Evolutionary conservation across 345 rosid genomes (phyloP), one percentile per base, ranked within the genome.

Genomic region (Linum tenue): DNA sequence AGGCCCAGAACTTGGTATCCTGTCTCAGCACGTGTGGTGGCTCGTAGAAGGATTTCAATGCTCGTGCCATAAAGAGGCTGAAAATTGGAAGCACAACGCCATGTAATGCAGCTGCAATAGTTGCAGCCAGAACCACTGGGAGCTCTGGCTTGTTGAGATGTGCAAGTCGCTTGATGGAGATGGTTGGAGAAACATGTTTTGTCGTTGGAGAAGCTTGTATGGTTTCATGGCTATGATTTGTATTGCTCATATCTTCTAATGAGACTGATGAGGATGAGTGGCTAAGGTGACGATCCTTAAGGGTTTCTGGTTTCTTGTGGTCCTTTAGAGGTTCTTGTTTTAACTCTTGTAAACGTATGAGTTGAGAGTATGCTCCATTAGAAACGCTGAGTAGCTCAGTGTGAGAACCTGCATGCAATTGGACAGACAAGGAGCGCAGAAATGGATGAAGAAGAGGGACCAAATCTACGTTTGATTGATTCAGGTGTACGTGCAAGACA

Each of bases 61-160:
- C 36, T 17, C 11, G n/a, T 5, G 60, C 3, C 7, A 57, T 57
- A 8, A 57, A 37, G n/a, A 17, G 3, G 6, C 60, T 37, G 12
- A n/a, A 57, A 37, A 57, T 57, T 22, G 60, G 60, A 57, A 37
- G 35, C 7, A 57, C 22, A 3, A 37, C 7, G 17, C 60, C 60
- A 15, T 57, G 35, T 8, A 17, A 4, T n/a, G 36, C n/a, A n/a
- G 60, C 60, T 57, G 60, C 60, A 57, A 57, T 57, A 3, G 60
- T 17, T 9, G 36, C 60, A 57, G 38, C 60, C 38, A 57, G 7
- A 17, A 57, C 36, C n/a, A 37, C 60, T 5, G 60, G 60, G 38
- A 57, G n/a, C 60, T 57, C 60, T 12, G 60, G 60, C 17, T 57
- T 57, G 60, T 57, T 57, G 6, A 57, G 60, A 37, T 57, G 22